Evolutionary conservation across 257 asterid genomes (phyloP), one percentile per base, ranked within the genome.

Genomic region (Nicotiana knightiana): DNA sequence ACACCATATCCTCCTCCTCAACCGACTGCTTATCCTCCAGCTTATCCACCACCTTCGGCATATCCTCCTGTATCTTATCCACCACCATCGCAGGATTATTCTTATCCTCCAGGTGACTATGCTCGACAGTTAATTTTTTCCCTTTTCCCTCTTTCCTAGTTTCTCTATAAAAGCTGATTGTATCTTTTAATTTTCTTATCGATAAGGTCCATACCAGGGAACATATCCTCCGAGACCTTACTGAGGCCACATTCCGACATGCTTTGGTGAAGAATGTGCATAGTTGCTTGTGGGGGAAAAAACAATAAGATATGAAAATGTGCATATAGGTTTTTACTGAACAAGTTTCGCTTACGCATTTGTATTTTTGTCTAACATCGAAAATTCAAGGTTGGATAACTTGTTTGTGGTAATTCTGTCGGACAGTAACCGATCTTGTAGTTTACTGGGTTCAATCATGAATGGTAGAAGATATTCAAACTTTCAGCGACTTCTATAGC

Each of bases 151-250:
- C 18, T 26, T 79, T 57, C 16, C 33, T 39, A 12, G 24, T 18
- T 17, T 32, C 75, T 33, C 28, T 9, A 37, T 62, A 26, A 4
- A 13, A 37, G 66, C 75, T 85, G 32, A 76, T 46, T 83, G 5
- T 37, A 32, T 26, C 26, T 61, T 39, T 43, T 43, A 43, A 43
- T 43, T 43, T 43, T 43, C 12, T 43, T 43, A 43, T 43, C 51
- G 12, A 43, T 46, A 82, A 87, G 92, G 91, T 81, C 87, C 86
- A n/a, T 89, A 76, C 30, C 87, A 83, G 7, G 91, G 89, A 61
- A 37, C 62, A 58, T 89, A 88, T 84, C 91, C 90, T 86, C 91
- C 84, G 0, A 88, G 81, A 24, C 88, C 89, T 3, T 85, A 89
- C 87, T 89, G 86, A 88, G 67, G 80, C 33, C 61, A 80, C 18